Evolutionary conservation across 1,139 yeast species (phyloP).

Genomic region (Saccharomycopsis phalli): DNA sequence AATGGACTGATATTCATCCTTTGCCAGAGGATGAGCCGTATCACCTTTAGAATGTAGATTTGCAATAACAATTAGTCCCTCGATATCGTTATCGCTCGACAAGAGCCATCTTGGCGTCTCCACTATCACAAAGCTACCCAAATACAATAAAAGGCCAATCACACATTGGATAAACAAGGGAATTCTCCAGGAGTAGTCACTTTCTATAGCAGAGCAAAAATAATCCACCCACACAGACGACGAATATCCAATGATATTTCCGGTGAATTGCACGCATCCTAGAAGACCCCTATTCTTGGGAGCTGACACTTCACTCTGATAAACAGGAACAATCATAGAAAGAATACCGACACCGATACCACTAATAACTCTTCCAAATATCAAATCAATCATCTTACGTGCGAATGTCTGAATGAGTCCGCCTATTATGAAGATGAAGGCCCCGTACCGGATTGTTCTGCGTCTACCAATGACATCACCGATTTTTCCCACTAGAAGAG

Average conservation of each 20-base stretch:
- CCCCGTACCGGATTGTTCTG: slow-evolving; percentile 73
- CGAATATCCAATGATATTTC: slow-evolving; percentile 81
- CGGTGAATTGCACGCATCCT: slow-evolving; percentile 89
- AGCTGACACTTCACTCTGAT: slow-evolving; percentile 86
- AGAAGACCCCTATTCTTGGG: slow-evolving; percentile 82
- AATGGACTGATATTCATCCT: slow-evolving; percentile 64
- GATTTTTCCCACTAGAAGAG: slow-evolving; percentile 64
- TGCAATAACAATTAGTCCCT: slow-evolving; percentile 78
- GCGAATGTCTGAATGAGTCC: slow-evolving; percentile 66
- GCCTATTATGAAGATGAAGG: slow-evolving; percentile 71
- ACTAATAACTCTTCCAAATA: slow-evolving; percentile 68
- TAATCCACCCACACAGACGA: slow-evolving; percentile 89
- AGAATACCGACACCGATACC: slow-evolving; percentile 87
- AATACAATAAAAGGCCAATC: slow-evolving; percentile 58
- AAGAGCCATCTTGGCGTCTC: slow-evolving; percentile 88
- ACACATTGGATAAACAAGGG: slow-evolving; percentile 73
- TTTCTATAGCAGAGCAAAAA: slow-evolving; percentile 53
- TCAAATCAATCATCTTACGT: slow-evolving; percentile 40
- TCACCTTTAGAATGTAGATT: slow-evolving; percentile 65
- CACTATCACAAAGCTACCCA: slow-evolving; percentile 70
- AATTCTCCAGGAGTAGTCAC: slow-evolving; percentile 61
- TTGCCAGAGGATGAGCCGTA: slow-evolving; percentile 45
- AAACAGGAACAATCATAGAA: slow-evolving; percentile 92
- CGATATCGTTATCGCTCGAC: slow-evolving; percentile 82
- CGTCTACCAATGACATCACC: slow-evolving; percentile 81